Evolutionary conservation across 305 asterid genomes (phyloP).

Genomic region (Fraxinus latifolia): DNA sequence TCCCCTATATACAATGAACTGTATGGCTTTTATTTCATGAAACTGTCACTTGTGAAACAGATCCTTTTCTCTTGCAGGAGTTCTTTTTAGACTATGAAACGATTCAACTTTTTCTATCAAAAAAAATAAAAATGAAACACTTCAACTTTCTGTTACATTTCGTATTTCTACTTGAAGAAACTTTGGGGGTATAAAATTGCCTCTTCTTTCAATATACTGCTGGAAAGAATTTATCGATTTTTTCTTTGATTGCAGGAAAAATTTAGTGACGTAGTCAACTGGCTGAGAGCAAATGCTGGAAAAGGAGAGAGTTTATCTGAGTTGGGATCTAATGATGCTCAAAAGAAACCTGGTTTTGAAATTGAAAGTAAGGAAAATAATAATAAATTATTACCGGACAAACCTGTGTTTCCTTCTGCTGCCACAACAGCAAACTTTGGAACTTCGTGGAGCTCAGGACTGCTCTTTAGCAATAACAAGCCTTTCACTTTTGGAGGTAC

Average conservation of each 20-base stretch:
- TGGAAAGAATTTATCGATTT: neutral
- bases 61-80: neutral
- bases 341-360: constrained; percentile 38
- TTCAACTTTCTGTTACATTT: too few relatives aligned
- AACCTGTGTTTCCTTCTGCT: constrained; percentile 31
- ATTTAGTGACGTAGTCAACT: constrained; percentile 77
- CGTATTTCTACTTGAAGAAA: neutral
- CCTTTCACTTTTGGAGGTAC: constrained; percentile 75
- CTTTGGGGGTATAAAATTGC: neutral
- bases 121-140: too few relatives aligned
- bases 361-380: constrained; percentile 34
- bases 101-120: neutral
- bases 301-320: constrained; percentile 44
- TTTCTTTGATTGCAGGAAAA: constrained; percentile 61
- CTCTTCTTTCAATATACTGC: neutral
- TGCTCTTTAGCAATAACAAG: constrained; percentile 41
- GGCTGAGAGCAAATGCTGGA: constrained; percentile 68
- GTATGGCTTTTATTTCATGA: neutral
- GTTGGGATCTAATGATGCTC: constrained; percentile 39
- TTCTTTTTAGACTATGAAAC: neutral
- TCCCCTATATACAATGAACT: neutral
- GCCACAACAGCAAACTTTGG: constrained; percentile 47
- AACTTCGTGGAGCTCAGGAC: constrained; percentile 58
- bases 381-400: constrained; percentile 34
- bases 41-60: neutral